These are phyloP conservation scores for Lotmaria passim DNA, from an alignment of 208 protist genomes.

Conservation along the genomic window DNA sequence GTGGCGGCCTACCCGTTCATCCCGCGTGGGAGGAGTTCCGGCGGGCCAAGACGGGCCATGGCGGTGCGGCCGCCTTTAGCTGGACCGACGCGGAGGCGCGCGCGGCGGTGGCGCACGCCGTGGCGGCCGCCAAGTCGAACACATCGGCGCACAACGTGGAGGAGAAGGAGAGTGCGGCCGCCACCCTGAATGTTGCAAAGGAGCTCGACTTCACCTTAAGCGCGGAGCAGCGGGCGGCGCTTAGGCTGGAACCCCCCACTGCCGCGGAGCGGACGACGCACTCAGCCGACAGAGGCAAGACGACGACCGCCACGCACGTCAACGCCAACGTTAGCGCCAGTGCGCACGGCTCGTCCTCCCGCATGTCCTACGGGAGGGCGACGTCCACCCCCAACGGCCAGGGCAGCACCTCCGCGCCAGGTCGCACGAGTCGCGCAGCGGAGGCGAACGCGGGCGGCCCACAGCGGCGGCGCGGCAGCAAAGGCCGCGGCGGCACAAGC, in stretches of 20 bases:
- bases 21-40: conserved; percentile 67
- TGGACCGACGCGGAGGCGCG: conserved; percentile 42
- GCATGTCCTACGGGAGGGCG: background rate
- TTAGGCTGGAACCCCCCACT: conserved; percentile 17
- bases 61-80: conserved; percentile 5
- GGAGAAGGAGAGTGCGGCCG: conserved; percentile 41
- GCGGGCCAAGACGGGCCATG: conserved; percentile 7
- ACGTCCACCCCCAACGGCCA: conserved; percentile 8
- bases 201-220: conserved; percentile 71
- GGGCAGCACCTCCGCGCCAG: conserved; percentile 2
- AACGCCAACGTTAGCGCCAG: background rate
- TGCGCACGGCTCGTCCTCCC: conserved; percentile 13
- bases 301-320: background rate
- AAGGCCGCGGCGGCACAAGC: conserved; percentile 19
- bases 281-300: conserved; percentile 5
- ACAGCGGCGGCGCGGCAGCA: conserved; percentile 28
- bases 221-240: conserved; percentile 19
- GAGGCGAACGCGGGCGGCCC: conserved; percentile 19
- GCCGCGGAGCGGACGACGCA: conserved; percentile 8
- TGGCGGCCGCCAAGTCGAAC: conserved; percentile 42
- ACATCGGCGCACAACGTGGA: conserved; percentile 34
- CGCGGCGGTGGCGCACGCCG: conserved; percentile 35
- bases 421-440: background rate
- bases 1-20: conserved; percentile 50
- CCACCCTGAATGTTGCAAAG: conserved; percentile 50